These are phyloP conservation scores for Calocybe cyanea DNA, from an alignment of 768 basidiomycete genomes.

Conservation along the genomic window DNA sequence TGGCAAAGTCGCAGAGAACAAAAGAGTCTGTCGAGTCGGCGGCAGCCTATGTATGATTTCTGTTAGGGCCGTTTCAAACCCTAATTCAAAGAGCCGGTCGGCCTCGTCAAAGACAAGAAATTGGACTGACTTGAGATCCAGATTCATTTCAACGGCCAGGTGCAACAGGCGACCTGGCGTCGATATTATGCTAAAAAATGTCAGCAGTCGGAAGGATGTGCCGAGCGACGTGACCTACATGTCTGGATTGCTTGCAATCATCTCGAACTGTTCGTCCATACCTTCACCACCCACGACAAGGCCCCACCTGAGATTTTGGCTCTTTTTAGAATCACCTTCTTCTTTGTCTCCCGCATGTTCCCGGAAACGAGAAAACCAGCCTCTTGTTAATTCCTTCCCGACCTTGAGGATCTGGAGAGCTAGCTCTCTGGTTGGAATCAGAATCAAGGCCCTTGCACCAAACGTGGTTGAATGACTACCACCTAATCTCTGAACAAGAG, in stretches of 20 bases:
- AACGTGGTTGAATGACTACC: constrained; percentile 76
- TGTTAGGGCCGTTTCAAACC: constrained; percentile 87
- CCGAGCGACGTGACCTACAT: constrained; percentile 55
- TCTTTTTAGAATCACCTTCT: constrained; percentile 49
- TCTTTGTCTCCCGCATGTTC: constrained; percentile 77
- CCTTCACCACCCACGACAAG: constrained; percentile 94
- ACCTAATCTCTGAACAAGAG: constrained; percentile 81
- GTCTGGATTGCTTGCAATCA: constrained; percentile 92
- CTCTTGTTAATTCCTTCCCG: constrained; percentile 88
- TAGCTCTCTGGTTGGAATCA: constrained; percentile 91
- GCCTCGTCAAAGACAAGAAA: constrained; percentile 98
- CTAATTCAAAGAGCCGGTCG: constrained; percentile 97
- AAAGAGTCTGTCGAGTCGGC: constrained; percentile 79
- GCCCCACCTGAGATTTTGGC: constrained; percentile 79
- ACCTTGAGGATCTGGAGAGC: constrained; percentile 93
- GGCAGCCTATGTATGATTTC: constrained; percentile 93
- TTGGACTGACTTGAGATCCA: constrained; percentile 83
- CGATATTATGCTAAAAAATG: constrained; percentile 76
- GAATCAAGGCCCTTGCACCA: constrained; percentile 82
- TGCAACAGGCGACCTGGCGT: constrained; percentile 98
- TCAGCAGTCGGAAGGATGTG: constrained; percentile 3
- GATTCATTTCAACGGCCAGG: constrained; percentile 92
- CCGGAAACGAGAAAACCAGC: constrained; percentile 60
- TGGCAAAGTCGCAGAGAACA: constrained; percentile 96
- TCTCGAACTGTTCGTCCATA: constrained; percentile 93